A percentile compares a stretch with the other conserved stretches of the same genome.
These are phyloP conservation scores for Rubia occidens DNA, from an alignment of 305 asterid species.

Conservation along the genomic window DNA sequence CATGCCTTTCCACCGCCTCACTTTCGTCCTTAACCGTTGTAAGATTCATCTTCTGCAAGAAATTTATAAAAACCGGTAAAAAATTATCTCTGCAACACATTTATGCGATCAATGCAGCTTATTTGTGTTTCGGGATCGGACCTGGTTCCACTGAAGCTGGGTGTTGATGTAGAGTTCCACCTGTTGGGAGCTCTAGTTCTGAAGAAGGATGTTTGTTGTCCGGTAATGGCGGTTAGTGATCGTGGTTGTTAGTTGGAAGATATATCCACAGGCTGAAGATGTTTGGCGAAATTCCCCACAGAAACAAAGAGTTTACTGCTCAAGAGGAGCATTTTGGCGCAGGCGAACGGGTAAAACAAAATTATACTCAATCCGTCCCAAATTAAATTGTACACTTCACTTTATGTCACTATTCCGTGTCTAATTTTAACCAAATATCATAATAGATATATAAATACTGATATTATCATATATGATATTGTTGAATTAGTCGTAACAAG, in stretches of 20 bases:
- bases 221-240: constrained; percentile 17
- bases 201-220: constrained; percentile 27
- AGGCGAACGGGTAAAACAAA: too few relatives aligned
- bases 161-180: constrained; percentile 50
- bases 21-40: constrained; percentile 69
- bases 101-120: background rate
- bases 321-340: constrained; percentile 9
- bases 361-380: too few relatives aligned
- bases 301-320: constrained; percentile 24
- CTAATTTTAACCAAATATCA: too few relatives aligned
- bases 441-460: too few relatives aligned
- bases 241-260: constrained; percentile 20
- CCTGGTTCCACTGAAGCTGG: constrained; percentile 93
- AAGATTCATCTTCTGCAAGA: constrained; percentile 73
- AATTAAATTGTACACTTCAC: too few relatives aligned
- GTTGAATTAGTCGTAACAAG: too few relatives aligned
- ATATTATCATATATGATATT: too few relatives aligned
- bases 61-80: background rate
- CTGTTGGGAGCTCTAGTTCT: constrained; percentile 39
- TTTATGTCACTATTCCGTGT: too few relatives aligned
- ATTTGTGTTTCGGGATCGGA: constrained; percentile 9
- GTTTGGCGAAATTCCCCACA: constrained; percentile 57
- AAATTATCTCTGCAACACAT: background rate
- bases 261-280: constrained; percentile 26
- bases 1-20: constrained; percentile 83